A percentile compares a stretch with the other conserved stretches of the same genome.
Conservation (phyloP, 208 protist species). For the Crithidia sp. region DNA sequence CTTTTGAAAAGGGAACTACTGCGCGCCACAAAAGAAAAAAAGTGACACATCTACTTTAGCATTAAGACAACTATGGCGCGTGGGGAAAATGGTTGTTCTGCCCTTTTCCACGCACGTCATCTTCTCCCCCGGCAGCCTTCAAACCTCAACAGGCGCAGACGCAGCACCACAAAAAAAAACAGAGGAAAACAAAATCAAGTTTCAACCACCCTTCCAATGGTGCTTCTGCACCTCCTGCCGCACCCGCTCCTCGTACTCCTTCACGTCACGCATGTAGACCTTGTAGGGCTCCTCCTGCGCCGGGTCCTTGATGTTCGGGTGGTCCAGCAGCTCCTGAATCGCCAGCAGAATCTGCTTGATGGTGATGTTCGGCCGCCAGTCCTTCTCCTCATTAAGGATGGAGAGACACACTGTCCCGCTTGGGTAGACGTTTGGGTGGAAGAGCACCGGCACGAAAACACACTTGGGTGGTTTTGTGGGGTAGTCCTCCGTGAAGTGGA, state of each 20-base stretch:
- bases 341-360: constrained; percentile 99
- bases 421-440: constrained; percentile 99
- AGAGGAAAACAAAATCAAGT: background rate
- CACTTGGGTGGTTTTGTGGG: constrained; percentile 98
- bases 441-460: constrained; percentile 96
- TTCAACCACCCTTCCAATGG: constrained; percentile 42
- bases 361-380: constrained; percentile 98
- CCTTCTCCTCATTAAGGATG: constrained; percentile 99
- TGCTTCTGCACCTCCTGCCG: constrained; percentile 84
- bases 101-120: too few species aligned
- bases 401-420: constrained; percentile 99
- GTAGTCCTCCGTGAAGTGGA: constrained; percentile 98
- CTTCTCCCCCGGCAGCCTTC: too few species aligned
- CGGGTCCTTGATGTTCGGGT: constrained; percentile 98
- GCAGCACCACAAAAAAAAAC: background rate
- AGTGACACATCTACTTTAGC: too few species aligned
- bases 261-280: constrained; percentile 82
- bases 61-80: too few species aligned
- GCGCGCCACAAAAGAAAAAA: too few species aligned
- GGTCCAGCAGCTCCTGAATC: constrained; percentile 98
- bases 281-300: constrained; percentile 97
- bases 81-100: too few species aligned
- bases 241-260: constrained; percentile 87
- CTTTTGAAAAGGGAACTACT: too few species aligned
- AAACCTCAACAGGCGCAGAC: too few species aligned